These are phyloP conservation scores for Ananas comosus DNA, from an alignment of 176 grass and related monocot genomes.

Conservation along the genomic window DNA sequence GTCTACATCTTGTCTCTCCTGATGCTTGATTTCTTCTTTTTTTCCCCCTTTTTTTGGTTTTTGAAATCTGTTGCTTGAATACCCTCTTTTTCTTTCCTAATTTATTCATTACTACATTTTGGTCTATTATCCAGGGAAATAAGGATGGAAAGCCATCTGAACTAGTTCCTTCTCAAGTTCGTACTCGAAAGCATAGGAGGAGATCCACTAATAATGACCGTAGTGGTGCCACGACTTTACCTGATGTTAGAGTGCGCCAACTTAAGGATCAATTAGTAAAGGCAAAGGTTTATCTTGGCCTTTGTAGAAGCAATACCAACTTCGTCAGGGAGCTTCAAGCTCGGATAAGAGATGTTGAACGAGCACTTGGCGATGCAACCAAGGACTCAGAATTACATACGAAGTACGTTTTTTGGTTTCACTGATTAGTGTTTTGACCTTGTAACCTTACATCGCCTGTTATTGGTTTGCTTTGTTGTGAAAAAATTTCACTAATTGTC, in stretches of 20 bases:
- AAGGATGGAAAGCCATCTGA: slow-evolving; percentile 19
- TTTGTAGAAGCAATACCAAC: slow-evolving; percentile 60
- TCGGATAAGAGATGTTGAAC: slow-evolving; percentile 61
- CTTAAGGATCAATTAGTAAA: slow-evolving; percentile 71
- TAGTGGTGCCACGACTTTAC: slow-evolving; percentile 14
- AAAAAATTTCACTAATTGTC: not conserved
- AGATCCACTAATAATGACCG: slow-evolving; percentile 8
- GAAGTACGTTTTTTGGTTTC: slow-evolving; percentile 22
- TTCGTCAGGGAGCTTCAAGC: slow-evolving; percentile 51
- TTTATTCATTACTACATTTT: slow-evolving; percentile 9
- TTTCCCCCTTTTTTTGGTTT: not conserved
- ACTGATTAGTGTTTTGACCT: not conserved
- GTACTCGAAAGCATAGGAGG: slow-evolving; percentile 7
- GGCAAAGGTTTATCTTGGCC: slow-evolving; percentile 55
- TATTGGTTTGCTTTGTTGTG: not conserved
- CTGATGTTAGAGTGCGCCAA: slow-evolving; percentile 40
- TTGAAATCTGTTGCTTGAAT: not conserved
- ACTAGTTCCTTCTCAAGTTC: slow-evolving; percentile 16
- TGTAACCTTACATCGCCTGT: not conserved
- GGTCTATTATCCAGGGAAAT: slow-evolving; percentile 36
- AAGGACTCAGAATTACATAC: slow-evolving; percentile 52
- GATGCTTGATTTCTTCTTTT: not conserved
- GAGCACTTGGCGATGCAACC: slow-evolving; percentile 44
- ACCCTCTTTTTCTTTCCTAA: slow-evolving; percentile 6
- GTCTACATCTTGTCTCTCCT: not conserved